These are phyloP conservation scores for Echinosophora koreensis DNA, from an alignment of 306 rosid species.

Conservation along the genomic window DNA sequence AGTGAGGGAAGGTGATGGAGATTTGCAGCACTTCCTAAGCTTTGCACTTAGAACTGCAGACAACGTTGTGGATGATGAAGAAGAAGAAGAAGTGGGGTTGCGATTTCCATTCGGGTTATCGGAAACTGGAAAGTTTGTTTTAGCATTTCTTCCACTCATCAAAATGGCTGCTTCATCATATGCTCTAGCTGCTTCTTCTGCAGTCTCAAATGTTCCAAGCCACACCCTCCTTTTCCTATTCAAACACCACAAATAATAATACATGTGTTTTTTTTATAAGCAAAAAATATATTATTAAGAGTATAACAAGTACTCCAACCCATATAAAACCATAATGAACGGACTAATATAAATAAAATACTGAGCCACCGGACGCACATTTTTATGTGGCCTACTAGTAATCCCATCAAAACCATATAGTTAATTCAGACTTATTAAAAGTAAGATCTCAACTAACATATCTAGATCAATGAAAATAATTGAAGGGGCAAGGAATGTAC, in stretches of 20 bases:
- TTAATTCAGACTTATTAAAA: not conserved
- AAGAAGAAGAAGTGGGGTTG: not conserved
- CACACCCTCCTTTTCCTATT: slow-evolving; percentile 85
- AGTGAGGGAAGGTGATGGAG: slow-evolving; percentile 79
- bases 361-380: not conserved
- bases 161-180: slow-evolving; percentile 87
- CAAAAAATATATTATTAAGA: no score
- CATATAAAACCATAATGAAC: no score
- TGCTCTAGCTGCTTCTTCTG: slow-evolving; percentile 86
- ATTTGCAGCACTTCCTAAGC: slow-evolving; percentile 70
- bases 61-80: slow-evolving; percentile 49
- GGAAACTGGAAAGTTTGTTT: slow-evolving; percentile 75
- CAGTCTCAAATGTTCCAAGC: slow-evolving; percentile 87
- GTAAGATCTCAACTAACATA: not conserved
- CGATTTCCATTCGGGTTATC: slow-evolving; percentile 32
- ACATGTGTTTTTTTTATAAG: no score
- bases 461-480: not conserved
- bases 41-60: slow-evolving; percentile 71
- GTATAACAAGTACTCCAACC: no score
- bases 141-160: slow-evolving; percentile 86
- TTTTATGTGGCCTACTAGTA: not conserved
- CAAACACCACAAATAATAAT: slow-evolving; percentile 14
- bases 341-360: no score
- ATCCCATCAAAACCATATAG: not conserved
- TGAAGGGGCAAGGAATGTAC: not conserved